A percentile compares a stretch with the other conserved stretches of the same genome.
Conservation (phyloP, 176 grass and related monocot species). For the Cenchrus fungigraminus region DNA sequence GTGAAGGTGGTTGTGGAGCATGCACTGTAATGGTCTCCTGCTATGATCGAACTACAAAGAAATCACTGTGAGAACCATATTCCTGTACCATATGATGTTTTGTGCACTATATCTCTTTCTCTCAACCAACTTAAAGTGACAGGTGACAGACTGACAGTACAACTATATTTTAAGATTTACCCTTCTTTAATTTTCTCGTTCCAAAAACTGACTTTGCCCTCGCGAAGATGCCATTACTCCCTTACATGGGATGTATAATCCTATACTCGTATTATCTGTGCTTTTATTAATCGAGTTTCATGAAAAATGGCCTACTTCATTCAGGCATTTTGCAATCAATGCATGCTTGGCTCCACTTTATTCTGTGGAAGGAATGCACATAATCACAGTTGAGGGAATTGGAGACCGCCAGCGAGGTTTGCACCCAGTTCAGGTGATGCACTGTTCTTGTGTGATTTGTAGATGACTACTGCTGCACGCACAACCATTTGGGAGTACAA, state of each 20-base stretch:
- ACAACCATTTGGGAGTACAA: background rate
- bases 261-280: background rate
- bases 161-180: background rate
- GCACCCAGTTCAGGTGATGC: conserved; percentile 87
- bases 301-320: conserved; percentile 34
- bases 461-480: background rate
- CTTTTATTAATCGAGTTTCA: conserved; percentile 16
- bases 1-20: conserved; percentile 98
- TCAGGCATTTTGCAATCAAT: conserved; percentile 95
- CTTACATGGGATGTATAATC: conserved; percentile 8
- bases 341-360: conserved; percentile 96
- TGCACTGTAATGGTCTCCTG: conserved; percentile 92
- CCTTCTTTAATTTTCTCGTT: background rate
- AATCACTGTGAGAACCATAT: conserved; percentile 72
- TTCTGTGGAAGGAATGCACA: conserved; percentile 95
- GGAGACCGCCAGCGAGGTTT: conserved; percentile 75
- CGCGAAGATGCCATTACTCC: background rate
- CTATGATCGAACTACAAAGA: conserved; percentile 69
- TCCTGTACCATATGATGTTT: conserved; percentile 25
- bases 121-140: conserved; percentile 5
- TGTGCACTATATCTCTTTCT: background rate
- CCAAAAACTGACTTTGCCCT: background rate
- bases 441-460: conserved; percentile 39
- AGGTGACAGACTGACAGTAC: background rate
- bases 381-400: conserved; percentile 97